Base-by-base conservation (phyloP, 495 filamentous ascomycete genomes). In the Beverwykella pulmonaria region DNA sequence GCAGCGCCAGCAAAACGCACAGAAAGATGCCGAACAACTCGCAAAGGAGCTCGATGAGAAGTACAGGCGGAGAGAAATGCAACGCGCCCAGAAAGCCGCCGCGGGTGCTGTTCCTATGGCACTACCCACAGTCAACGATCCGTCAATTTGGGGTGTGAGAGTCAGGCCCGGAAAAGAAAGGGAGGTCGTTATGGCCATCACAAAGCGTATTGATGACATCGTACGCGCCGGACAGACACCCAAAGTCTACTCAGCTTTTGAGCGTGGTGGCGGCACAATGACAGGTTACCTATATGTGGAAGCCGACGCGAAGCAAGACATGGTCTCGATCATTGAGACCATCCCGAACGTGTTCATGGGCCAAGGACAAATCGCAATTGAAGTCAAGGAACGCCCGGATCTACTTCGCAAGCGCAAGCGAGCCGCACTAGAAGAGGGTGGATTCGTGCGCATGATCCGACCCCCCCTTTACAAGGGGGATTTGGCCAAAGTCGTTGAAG, bases 371-470 rank as follows among this genome's bases (percentile, higher is more conserved):
- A 94, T 92, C 76, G 84, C 92, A 76, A 90, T 98, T 47, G 91
- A 93, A n/a, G 91, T 98, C 70, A 93, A 93, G 75, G 95, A 99
- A 77, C 95, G 97, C 88, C 93, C 95, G 0, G 94, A 97, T 76
- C 86, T 99, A 9, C 79, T 99, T n/a, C 86, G 91, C 26, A 91
- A 93, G 29, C 85, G 84, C 29, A 97, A 96, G 79, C 92, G 87
- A 0, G 89, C 92, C 54, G 87, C 88, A n/a, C 81, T 99, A 29
- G 83, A 91, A 59, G 90, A 90, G 30, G 93, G 93, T 63, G 88
- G 88, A 34, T 99, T 93, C 86, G 93, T 98, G 50, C 91, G 95
- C 54, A 85, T 97, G 64, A 89, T 87, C 76, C 87, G 90, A 50
- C 86, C 89, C 10, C 23, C 49, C 0, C 90, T 92, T 72, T 96